These are phyloP conservation scores for Sarocladium strictum DNA, from an alignment of 2,329 filamentous ascomycete genomes.

Conservation along the genomic window DNA sequence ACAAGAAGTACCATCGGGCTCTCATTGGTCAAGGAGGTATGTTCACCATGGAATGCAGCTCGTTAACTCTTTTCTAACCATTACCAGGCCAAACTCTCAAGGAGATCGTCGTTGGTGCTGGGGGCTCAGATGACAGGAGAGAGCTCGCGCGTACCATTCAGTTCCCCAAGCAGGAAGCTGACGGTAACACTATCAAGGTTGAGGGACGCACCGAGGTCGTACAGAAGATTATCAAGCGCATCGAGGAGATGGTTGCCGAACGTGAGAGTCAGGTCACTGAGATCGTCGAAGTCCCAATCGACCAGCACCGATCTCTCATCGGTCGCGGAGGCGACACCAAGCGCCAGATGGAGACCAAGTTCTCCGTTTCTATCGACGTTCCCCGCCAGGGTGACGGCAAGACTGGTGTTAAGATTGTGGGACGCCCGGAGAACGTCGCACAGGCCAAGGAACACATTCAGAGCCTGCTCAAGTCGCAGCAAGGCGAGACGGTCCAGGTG, in stretches of 20 bases:
- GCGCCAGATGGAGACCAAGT: constrained; percentile 77
- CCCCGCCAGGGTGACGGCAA: constrained; percentile 81
- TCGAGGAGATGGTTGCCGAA: constrained; percentile 75
- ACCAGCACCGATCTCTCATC: constrained; percentile 88
- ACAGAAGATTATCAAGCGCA: constrained; percentile 78
- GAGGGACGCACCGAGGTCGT: constrained; percentile 82
- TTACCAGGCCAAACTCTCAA: constrained; percentile 70
- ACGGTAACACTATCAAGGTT: constrained; percentile 77
- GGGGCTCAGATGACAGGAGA: constrained; percentile 80
- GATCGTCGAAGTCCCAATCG: constrained; percentile 72
- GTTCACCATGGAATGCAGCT: constrained; percentile 27
- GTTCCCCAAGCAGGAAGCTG: constrained; percentile 84
- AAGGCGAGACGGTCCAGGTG: constrained; percentile 81
- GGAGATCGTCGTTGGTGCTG: constrained; percentile 79
- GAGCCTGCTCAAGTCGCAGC: constrained; percentile 73
- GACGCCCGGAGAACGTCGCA: constrained; percentile 70
- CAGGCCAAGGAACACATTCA: constrained; percentile 83
- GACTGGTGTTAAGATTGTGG: constrained; percentile 80
- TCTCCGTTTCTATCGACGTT: constrained; percentile 82
- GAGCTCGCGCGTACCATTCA: constrained; percentile 85
- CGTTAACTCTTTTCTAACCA: not conserved
- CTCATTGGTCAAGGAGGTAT: constrained; percentile 85
- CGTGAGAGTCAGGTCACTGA: constrained; percentile 78
- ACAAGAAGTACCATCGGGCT: constrained; percentile 85
- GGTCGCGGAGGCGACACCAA: constrained; percentile 86